phyloP scores from a whole-genome alignment of 768 basidiomycete genomes.

The Leucocoprinus birnbaumii region DNA sequence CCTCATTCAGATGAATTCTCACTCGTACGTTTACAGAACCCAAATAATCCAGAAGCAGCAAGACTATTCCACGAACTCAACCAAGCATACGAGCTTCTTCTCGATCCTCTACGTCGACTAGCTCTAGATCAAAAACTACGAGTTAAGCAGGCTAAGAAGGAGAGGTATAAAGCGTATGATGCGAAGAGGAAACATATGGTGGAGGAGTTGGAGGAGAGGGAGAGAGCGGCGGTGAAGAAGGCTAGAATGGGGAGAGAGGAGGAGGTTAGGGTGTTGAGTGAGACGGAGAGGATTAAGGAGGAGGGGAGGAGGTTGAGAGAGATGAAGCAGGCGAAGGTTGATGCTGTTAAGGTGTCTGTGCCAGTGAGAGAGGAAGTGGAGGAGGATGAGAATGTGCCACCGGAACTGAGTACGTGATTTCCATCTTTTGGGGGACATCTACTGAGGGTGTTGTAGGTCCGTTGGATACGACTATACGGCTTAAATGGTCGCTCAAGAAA shows the following conservation, averaged over 20 bases:
- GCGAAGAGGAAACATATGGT: constrained; percentile 71
- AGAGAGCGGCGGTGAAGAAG: constrained; percentile 69
- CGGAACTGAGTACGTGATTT: constrained; percentile 45
- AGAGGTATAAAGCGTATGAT: constrained; percentile 69
- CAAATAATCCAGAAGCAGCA: constrained; percentile 79
- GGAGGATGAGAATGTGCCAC: constrained; percentile 47
- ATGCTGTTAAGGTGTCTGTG: constrained; percentile 35
- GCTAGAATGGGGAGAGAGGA: constrained; percentile 57
- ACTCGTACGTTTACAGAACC: too few species aligned
- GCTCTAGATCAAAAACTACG: constrained; percentile 81
- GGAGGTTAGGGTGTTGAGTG: constrained; percentile 48
- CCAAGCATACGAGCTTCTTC: constrained; percentile 75
- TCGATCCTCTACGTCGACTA: constrained; percentile 75
- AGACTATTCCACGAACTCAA: constrained; percentile 85
- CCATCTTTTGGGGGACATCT: not conserved
- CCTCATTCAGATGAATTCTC: too few species aligned
- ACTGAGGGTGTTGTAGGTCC: constrained; percentile 35
- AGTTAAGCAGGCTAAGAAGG: constrained; percentile 61
- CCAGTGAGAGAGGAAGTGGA: constrained; percentile 25
- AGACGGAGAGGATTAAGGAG: constrained; percentile 73
- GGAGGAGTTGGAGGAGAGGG: constrained; percentile 77
- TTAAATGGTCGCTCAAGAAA: constrained; percentile 63
- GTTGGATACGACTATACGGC: constrained; percentile 71
- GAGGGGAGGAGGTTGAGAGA: constrained; percentile 68
- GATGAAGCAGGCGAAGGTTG: constrained; percentile 56